Percentiles rank a stretch among this genome's conserved stretches.
Evolutionary conservation across 2,329 filamentous ascomycete genomes (phyloP).

Genomic region (Aspergillus hortae): DNA sequence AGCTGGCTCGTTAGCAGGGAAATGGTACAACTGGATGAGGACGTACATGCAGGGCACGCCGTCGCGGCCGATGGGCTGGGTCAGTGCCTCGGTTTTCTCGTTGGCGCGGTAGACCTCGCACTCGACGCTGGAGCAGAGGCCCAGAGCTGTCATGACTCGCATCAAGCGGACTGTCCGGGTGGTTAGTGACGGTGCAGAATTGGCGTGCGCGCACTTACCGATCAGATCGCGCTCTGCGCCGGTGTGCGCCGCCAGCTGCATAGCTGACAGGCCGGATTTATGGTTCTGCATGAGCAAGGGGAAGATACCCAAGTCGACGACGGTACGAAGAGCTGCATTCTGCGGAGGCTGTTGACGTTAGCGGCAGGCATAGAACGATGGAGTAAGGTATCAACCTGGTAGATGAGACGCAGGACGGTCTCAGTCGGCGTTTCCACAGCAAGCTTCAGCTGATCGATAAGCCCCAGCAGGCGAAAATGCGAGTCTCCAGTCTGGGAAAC

Average conservation of each 20-base stretch:
- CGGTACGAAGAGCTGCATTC: constrained; percentile 29
- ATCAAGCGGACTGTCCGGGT: constrained; percentile 24
- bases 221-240: constrained; percentile 29
- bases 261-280: constrained; percentile 21
- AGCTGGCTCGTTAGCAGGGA: constrained; percentile 11
- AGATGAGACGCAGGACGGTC: constrained; percentile 29
- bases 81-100: constrained; percentile 24
- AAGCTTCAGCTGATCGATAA: constrained; percentile 26
- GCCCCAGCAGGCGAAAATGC: constrained; percentile 25
- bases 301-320: constrained; percentile 30
- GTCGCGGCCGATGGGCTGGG: constrained; percentile 26
- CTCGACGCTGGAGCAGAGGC: constrained; percentile 19
- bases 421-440: constrained; percentile 31
- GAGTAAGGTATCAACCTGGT: constrained; percentile 22
- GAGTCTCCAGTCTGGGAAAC: constrained; percentile 15
- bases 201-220: constrained; percentile 15
- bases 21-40: neutral
- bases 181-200: neutral
- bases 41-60: constrained; percentile 29
- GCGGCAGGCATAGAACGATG: neutral
- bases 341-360: constrained; percentile 26
- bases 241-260: constrained; percentile 24
- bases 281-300: constrained; percentile 20
- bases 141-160: constrained; percentile 28
- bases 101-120: constrained; percentile 23